Evolutionary conservation across 768 basidiomycete species (phyloP).

Genomic region (Pleurotus ostreatus): DNA sequence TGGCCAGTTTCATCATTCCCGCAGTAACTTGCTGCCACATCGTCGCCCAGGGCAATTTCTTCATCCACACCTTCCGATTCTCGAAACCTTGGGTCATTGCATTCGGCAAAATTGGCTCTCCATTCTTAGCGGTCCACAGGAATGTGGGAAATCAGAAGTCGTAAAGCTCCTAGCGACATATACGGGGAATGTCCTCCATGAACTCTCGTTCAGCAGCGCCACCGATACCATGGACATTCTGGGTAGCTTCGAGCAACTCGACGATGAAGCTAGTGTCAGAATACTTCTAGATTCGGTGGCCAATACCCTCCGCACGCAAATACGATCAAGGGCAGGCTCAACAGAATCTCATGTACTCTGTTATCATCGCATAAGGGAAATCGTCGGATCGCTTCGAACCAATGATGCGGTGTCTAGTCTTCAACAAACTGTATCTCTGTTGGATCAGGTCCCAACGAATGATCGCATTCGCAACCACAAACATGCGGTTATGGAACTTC

Average conservation of each 20-base stretch:
- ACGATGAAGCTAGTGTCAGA: slow-evolving; percentile 28
- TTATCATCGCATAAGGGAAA: background rate
- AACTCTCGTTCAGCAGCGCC: slow-evolving; percentile 77
- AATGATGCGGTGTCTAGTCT: slow-evolving; percentile 14
- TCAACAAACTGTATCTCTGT: slow-evolving; percentile 19
- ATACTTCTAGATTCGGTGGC: background rate
- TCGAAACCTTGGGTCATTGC: slow-evolving; percentile 76
- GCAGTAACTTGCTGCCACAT: slow-evolving; percentile 31
- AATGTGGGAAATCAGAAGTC: slow-evolving; percentile 77
- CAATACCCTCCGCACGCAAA: background rate
- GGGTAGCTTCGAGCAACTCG: slow-evolving; percentile 93
- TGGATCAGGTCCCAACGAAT: slow-evolving; percentile 20
- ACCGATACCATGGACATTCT: slow-evolving; percentile 93
- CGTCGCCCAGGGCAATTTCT: slow-evolving; percentile 47
- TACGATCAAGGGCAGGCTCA: background rate
- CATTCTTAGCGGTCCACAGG: slow-evolving; percentile 76
- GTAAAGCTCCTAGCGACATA: slow-evolving; percentile 66
- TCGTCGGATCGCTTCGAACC: background rate
- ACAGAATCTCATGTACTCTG: background rate
- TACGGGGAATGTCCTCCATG: slow-evolving; percentile 64
- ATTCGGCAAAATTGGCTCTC: slow-evolving; percentile 79
- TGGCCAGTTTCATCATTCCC: slow-evolving; percentile 50
- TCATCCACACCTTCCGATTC: slow-evolving; percentile 55
- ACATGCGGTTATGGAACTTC: slow-evolving; percentile 16
- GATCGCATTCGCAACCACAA: background rate